phyloP scores from a whole-genome alignment of 2,329 filamentous ascomycete species.

The Aureobasidium leucospermi region DNA sequence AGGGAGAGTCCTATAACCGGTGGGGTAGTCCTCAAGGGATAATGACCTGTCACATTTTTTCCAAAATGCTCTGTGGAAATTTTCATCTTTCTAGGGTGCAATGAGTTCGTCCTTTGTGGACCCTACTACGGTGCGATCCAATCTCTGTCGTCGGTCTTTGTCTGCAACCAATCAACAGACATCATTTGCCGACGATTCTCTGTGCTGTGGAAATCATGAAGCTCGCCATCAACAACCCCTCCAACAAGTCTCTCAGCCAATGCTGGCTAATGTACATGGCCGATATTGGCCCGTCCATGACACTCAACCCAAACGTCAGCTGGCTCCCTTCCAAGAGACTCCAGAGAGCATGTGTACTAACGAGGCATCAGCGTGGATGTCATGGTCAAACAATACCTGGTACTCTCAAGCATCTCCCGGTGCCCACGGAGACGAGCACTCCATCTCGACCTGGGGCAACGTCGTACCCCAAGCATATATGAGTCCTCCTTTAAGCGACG shows the following conservation, averaged over 20 bases:
- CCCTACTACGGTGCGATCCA: conserved; percentile 1
- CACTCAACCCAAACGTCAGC: not conserved
- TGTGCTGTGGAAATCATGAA: not conserved
- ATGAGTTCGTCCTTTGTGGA: conserved; percentile 13
- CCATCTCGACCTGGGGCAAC: not conserved
- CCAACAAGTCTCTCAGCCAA: not conserved
- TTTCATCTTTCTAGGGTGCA: not conserved
- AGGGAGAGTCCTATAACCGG: conserved; percentile 3
- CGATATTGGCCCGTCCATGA: not conserved
- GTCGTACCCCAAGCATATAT: not conserved
- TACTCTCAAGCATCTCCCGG: not conserved
- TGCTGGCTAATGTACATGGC: not conserved
- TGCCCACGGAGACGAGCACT: not conserved
- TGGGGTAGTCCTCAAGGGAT: conserved; percentile 5
- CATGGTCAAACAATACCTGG: not conserved
- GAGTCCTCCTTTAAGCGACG: not conserved
- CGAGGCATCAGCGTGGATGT: not conserved
- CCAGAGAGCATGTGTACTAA: not conserved
- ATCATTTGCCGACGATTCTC: not conserved
- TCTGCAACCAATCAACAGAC: not conserved
- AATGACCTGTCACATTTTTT: conserved; percentile 11
- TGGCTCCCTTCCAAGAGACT: not conserved
- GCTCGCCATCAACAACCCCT: not conserved
- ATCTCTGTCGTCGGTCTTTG: not conserved
- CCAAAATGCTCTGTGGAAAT: conserved; percentile 2